These are phyloP conservation scores for Pichia inconspicua DNA, from an alignment of 1,139 yeast species.

Conservation along the genomic window DNA sequence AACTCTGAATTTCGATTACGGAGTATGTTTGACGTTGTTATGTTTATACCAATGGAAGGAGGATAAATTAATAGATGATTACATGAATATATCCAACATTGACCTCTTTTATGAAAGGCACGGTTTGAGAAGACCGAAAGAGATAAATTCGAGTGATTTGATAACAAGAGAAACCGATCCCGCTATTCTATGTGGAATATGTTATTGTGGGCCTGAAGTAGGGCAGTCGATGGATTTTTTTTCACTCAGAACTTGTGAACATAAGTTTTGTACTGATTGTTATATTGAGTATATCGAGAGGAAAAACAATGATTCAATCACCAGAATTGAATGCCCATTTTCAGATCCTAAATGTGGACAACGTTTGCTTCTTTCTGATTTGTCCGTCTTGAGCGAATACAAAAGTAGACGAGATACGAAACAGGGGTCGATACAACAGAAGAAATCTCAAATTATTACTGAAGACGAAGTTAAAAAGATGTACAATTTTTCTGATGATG, in stretches of 20 bases:
- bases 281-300: slow-evolving; percentile 52
- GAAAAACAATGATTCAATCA: slow-evolving; percentile 41
- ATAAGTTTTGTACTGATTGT: slow-evolving; percentile 62
- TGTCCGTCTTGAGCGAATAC: slow-evolving; percentile 22
- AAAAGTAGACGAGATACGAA: slow-evolving; percentile 7
- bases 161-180: slow-evolving; percentile 24
- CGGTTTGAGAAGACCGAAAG: slow-evolving; percentile 13
- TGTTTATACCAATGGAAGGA: slow-evolving; percentile 66
- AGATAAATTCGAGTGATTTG: too few relatives aligned
- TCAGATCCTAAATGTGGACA: slow-evolving; percentile 25
- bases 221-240: slow-evolving; percentile 34
- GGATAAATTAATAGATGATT: slow-evolving; percentile 61
- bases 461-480: slow-evolving; percentile 12
- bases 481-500: slow-evolving; percentile 9
- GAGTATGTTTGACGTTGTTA: slow-evolving; percentile 36
- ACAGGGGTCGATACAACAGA: slow-evolving; percentile 1
- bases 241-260: slow-evolving; percentile 53
- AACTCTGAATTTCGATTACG: slow-evolving; percentile 23
- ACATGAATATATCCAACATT: slow-evolving; percentile 42
- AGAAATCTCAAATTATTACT: slow-evolving; percentile 4
- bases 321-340: slow-evolving; percentile 57
- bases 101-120: slow-evolving; percentile 32
- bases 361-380: slow-evolving; percentile 20
- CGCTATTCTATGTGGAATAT: slow-evolving; percentile 51
- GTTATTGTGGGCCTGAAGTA: slow-evolving; percentile 50